Percentiles rank a stretch among this genome's conserved stretches.
Evolutionary conservation across 768 basidiomycete genomes (phyloP).

Genomic region (Lentinula detonsa): DNA sequence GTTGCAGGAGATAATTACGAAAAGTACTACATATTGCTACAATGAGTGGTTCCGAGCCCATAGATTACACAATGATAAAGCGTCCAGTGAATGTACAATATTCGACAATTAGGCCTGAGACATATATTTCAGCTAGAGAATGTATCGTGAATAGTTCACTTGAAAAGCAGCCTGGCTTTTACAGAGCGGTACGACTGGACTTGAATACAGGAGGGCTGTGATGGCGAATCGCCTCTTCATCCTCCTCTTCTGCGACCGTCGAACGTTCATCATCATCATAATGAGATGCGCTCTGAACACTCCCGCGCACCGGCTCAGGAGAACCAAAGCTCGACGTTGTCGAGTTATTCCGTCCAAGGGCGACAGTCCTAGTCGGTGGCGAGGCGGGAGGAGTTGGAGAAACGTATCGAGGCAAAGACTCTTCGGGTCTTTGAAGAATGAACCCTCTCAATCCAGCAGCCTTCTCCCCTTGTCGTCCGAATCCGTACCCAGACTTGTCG

Average conservation of each 20-base stretch:
- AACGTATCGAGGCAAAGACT: conserved; percentile 56
- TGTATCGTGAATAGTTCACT: not conserved
- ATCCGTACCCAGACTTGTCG: conserved; percentile 57
- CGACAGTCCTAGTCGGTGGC: conserved; percentile 7
- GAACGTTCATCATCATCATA: conserved; percentile 6
- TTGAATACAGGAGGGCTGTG: conserved; percentile 4
- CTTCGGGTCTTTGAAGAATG: conserved; percentile 39
- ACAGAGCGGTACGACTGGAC: conserved; percentile 8
- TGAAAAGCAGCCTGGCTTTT: not conserved
- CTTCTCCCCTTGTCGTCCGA: conserved; percentile 76
- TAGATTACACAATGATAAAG: not conserved
- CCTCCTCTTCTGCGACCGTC: conserved; percentile 6
- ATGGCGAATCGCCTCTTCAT: not conserved
- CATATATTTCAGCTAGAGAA: not conserved
- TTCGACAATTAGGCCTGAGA: not conserved
- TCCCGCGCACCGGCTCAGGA: not conserved
- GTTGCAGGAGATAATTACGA: not conserved
- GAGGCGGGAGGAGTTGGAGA: conserved; percentile 22
- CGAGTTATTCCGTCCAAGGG: conserved; percentile 2
- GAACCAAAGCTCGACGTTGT: conserved; percentile 14
- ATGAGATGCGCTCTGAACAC: not conserved
- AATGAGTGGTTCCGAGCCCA: not conserved
- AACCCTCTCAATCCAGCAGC: conserved; percentile 56
- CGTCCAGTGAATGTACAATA: not conserved
- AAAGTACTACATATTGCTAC: not conserved